These are phyloP conservation scores for Trapa incisa DNA, from an alignment of 345 rosid species.

Conservation along the genomic window DNA sequence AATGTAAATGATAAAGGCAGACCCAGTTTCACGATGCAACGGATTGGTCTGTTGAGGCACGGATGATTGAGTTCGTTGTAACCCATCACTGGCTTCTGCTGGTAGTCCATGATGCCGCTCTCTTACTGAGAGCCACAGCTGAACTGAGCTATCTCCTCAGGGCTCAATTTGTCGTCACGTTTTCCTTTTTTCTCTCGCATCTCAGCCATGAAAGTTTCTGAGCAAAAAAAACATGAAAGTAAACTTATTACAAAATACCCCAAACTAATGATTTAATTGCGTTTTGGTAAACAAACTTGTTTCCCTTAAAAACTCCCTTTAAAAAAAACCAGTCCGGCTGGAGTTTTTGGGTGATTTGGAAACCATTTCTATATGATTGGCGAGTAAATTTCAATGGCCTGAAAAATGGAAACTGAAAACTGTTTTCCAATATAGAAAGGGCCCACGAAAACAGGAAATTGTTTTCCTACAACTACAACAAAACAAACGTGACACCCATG, in stretches of 20 bases:
- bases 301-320: no score
- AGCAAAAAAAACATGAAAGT: not conserved
- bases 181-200: not conserved
- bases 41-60: constrained; percentile 31
- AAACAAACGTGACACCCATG: not conserved
- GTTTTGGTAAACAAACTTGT: not conserved
- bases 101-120: not conserved
- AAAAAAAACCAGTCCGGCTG: no score
- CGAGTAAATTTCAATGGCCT: no score
- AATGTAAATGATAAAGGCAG: constrained; percentile 8
- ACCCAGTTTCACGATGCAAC: constrained; percentile 95
- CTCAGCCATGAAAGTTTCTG: no score
- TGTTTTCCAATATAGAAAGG: no score
- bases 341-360: no score
- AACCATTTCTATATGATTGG: no score
- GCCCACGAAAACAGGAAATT: no score
- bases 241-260: not conserved
- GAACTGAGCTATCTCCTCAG: not conserved
- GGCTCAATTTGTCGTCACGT: not conserved
- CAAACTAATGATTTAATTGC: not conserved
- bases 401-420: no score
- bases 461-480: no score
- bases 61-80: not conserved
- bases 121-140: not conserved
- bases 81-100: not conserved